A percentile compares a stretch with the other conserved stretches of the same genome.
phyloP scores from a whole-genome alignment of 2,329 filamentous ascomycete species.

The Aspergillus udagawae region DNA sequence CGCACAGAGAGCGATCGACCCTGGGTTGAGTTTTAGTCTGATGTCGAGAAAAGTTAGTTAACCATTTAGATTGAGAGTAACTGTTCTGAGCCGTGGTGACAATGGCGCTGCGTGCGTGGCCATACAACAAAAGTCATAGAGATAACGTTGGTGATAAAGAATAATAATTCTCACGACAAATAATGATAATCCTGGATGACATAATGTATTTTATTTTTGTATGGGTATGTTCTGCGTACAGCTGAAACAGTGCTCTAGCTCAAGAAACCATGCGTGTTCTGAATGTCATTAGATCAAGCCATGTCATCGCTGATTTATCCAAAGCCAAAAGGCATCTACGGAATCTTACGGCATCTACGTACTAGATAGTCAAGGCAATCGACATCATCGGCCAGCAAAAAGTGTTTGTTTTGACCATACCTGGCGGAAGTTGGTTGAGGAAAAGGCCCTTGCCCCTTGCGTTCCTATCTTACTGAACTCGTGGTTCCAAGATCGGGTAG shows the following conservation, averaged over 20 bases:
- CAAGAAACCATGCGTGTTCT: neutral
- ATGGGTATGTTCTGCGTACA: neutral
- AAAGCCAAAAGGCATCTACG: neutral
- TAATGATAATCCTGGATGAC: neutral
- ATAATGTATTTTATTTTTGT: neutral
- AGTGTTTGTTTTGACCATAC: conserved; percentile 16
- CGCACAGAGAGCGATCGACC: conserved; percentile 8
- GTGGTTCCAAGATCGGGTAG: conserved; percentile 17
- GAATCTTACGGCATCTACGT: neutral
- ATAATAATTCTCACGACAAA: neutral
- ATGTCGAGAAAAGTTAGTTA: neutral
- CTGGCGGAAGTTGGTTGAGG: conserved; percentile 12
- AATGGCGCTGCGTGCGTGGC: neutral
- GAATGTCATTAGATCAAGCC: neutral
- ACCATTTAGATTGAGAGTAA: neutral
- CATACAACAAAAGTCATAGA: neutral
- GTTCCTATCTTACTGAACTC: conserved; percentile 15
- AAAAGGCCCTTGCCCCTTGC: conserved; percentile 14
- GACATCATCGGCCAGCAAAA: neutral
- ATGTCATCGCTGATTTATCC: neutral
- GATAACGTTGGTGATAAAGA: neutral
- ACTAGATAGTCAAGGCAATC: neutral
- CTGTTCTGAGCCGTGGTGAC: conserved; percentile 2
- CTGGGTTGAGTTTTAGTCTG: conserved; percentile 11
- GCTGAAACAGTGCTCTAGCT: neutral